Conservation (phyloP, 208 protist genomes). For the Angomonas ambiguus region DNA sequence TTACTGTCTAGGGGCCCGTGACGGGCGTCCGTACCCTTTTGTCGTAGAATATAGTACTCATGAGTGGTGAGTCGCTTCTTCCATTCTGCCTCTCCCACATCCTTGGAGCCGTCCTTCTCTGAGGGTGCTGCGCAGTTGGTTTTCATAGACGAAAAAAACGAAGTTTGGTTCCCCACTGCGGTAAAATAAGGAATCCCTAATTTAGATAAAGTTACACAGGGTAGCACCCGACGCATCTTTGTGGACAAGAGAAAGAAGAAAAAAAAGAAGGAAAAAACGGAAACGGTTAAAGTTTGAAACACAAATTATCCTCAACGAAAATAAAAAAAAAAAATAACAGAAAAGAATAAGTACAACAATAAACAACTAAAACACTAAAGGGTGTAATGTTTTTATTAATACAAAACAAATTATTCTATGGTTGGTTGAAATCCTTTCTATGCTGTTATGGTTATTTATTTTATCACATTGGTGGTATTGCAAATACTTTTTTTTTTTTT, state of each 20-base stretch:
- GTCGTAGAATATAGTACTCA: conserved; percentile 65
- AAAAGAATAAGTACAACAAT: not conserved
- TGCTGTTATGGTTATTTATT: not conserved
- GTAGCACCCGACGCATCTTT: too few relatives aligned
- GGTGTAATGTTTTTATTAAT: not conserved
- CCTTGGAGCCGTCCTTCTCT: conserved; percentile 63
- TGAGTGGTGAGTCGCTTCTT: conserved; percentile 32
- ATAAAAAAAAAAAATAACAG: not conserved
- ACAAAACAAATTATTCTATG: conserved; percentile 3
- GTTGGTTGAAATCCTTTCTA: not conserved
- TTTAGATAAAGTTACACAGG: too few relatives aligned
- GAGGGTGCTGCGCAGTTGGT: conserved; percentile 54
- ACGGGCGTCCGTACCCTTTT: conserved; percentile 74
- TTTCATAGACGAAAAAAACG: too few relatives aligned
- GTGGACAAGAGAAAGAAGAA: too few relatives aligned
- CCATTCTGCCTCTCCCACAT: conserved; percentile 67
- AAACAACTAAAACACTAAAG: not conserved
- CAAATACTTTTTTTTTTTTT: not conserved
- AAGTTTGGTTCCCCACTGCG: too few relatives aligned
- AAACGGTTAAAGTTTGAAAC: not conserved
- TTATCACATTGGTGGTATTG: not conserved
- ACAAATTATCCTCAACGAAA: not conserved
- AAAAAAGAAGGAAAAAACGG: not conserved
- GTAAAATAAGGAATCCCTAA: too few relatives aligned
- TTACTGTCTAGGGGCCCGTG: conserved; percentile 54